These are phyloP conservation scores for Arthrobotrys megalospora DNA, from an alignment of 2,329 filamentous ascomycete species.

Conservation along the genomic window DNA sequence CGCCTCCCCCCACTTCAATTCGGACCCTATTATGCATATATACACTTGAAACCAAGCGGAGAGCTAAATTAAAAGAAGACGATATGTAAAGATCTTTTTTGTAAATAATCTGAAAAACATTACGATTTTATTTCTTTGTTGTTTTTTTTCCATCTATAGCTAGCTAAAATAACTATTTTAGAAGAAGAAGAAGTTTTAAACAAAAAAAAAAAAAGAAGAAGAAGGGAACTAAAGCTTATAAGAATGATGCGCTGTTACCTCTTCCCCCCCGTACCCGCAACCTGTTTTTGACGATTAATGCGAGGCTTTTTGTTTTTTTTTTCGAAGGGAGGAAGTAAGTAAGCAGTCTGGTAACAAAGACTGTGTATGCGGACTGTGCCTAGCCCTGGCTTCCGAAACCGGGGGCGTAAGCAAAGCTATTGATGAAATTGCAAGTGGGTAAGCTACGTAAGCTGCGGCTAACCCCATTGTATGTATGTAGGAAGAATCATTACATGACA, in stretches of 20 bases:
- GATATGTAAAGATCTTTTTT: not conserved
- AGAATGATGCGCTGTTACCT: not conserved
- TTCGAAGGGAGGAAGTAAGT: not conserved
- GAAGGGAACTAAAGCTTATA: not conserved
- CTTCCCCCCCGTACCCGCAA: not conserved
- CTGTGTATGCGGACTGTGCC: conserved; percentile 9
- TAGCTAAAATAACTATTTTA: conserved; percentile 31
- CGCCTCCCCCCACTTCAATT: no score
- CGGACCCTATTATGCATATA: no score
- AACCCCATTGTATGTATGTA: conserved; percentile 11
- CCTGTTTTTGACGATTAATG: conserved; percentile 8
- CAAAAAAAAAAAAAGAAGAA: conserved; percentile 2
- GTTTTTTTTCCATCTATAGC: not conserved
- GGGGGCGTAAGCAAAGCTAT: conserved; percentile 20
- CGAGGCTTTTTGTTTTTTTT: conserved; percentile 1
- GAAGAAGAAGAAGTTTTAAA: not conserved
- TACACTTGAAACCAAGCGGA: no score
- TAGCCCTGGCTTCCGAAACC: not conserved
- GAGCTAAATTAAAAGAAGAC: no score
- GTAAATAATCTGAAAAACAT: not conserved
- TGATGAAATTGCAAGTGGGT: conserved; percentile 19
- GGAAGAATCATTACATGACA: conserved; percentile 49
- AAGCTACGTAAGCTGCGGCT: conserved; percentile 24
- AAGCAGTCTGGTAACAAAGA: not conserved
- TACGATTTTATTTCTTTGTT: not conserved